Percentiles rank a stretch among this genome's conserved stretches.
These are phyloP conservation scores for Amanita exitialis DNA, from an alignment of 768 basidiomycete genomes.

Conservation along the genomic window DNA sequence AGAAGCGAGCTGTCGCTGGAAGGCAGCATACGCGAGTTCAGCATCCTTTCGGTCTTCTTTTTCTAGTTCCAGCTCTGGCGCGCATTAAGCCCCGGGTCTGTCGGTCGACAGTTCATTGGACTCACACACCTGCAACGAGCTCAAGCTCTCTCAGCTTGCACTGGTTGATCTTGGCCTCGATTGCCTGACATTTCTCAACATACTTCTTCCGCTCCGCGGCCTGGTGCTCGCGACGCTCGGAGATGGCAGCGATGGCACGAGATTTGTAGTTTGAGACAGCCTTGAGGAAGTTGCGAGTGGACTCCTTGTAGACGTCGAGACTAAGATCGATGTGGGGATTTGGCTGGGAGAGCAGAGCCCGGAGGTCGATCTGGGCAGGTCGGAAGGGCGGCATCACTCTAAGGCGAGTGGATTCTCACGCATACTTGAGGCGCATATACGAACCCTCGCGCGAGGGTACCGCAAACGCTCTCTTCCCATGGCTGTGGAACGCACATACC, in stretches of 20 bases:
- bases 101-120: too few relatives aligned
- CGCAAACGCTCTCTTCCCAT: too few relatives aligned
- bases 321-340: slow-evolving; percentile 58
- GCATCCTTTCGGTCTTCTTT: slow-evolving; percentile 66
- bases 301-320: slow-evolving; percentile 49
- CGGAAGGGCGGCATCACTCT: slow-evolving; percentile 15
- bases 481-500: too few relatives aligned
- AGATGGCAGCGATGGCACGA: slow-evolving; percentile 58
- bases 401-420: too few relatives aligned
- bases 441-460: too few relatives aligned
- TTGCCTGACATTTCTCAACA: slow-evolving; percentile 47
- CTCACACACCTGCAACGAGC: slow-evolving; percentile 53
- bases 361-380: slow-evolving; percentile 53
- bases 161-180: slow-evolving; percentile 61
- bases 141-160: slow-evolving; percentile 77
- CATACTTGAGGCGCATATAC: too few relatives aligned
- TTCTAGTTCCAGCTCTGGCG: slow-evolving; percentile 53
- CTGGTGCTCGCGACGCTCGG: slow-evolving; percentile 55
- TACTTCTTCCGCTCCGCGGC: slow-evolving; percentile 51
- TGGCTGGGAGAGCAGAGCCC: slow-evolving; percentile 40
- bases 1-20: slow-evolving; percentile 57
- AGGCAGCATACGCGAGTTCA: slow-evolving; percentile 46
- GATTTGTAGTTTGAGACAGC: slow-evolving; percentile 67
- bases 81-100: not conserved
- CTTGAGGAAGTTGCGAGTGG: slow-evolving; percentile 63